Percentiles rank a stretch among this genome's conserved stretches.
phyloP scores from a whole-genome alignment of 805 yeast species.

The Tetrapisispora namnaoensis region DNA sequence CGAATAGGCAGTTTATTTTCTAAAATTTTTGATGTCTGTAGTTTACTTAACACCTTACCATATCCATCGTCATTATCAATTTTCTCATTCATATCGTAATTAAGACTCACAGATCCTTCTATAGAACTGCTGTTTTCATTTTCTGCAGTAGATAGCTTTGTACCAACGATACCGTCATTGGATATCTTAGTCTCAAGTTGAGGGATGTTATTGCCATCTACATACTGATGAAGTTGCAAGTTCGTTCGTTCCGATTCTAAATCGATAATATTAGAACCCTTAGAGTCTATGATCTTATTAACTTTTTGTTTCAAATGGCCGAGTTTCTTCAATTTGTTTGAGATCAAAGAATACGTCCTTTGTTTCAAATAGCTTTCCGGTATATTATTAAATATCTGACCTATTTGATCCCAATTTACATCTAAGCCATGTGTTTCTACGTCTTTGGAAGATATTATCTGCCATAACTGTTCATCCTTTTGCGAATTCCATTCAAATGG shows the following conservation, averaged over 20 bases:
- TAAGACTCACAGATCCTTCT: not conserved
- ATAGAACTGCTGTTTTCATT: not conserved
- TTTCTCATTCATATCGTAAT: not conserved
- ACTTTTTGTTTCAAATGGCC: not conserved
- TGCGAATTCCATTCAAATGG: conserved; percentile 26
- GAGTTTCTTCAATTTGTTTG: conserved; percentile 15
- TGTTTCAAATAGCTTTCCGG: conserved; percentile 23
- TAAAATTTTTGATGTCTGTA: conserved; percentile 22
- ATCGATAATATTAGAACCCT: not conserved
- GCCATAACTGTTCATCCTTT: conserved; percentile 28
- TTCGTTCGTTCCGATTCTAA: not conserved
- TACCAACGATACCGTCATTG: not conserved
- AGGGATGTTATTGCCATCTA: not conserved
- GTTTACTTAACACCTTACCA: conserved; percentile 9
- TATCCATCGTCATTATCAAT: not conserved
- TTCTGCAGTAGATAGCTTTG: too few species aligned
- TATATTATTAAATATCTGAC: conserved; percentile 28
- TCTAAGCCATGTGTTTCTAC: conserved; percentile 14
- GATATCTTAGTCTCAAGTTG: not conserved
- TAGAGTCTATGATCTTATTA: not conserved
- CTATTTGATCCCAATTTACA: conserved; percentile 27
- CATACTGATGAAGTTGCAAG: not conserved
- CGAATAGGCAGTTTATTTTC: conserved; percentile 6
- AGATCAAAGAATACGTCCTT: conserved; percentile 23
- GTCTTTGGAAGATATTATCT: conserved; percentile 17